A percentile compares a stretch with the other conserved stretches of the same genome.
phyloP scores from a whole-genome alignment of 164 flowering plant genomes.

The Aristolochia fimbriata region DNA sequence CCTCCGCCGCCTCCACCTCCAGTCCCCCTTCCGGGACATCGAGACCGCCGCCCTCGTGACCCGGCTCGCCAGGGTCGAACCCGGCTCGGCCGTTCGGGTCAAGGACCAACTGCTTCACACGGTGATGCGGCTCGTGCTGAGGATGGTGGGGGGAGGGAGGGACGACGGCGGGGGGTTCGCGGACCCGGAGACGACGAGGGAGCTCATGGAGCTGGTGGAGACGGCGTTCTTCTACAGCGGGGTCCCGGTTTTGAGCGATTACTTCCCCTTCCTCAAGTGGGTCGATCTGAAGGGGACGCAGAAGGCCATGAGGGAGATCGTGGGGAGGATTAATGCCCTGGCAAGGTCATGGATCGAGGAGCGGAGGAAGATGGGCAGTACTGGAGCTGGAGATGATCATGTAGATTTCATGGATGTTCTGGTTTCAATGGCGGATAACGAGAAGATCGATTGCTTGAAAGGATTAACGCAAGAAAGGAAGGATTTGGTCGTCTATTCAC shows the following conservation, averaged over 20 bases:
- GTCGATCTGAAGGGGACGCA: conserved; percentile 13
- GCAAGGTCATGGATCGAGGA: conserved; percentile 1
- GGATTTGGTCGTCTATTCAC: too few relatives aligned
- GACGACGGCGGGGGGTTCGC: not conserved
- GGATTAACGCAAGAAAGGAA: too few relatives aligned
- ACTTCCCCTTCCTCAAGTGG: conserved; percentile 17
- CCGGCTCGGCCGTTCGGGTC: not conserved
- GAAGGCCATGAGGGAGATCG: conserved; percentile 5
- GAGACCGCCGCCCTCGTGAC: not conserved
- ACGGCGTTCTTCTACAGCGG: conserved; percentile 7
- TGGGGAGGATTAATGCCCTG: not conserved
- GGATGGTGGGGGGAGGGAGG: not conserved
- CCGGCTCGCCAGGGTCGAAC: too few relatives aligned
- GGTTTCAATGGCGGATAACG: too few relatives aligned
- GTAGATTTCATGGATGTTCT: not conserved
- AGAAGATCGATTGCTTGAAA: too few relatives aligned
- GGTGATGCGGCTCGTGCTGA: not conserved
- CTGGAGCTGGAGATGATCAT: conserved; percentile 7
- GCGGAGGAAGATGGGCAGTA: conserved; percentile 6
- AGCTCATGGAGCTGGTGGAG: not conserved
- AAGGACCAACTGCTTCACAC: not conserved
- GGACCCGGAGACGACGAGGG: not conserved
- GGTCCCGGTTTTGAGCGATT: conserved; percentile 10
- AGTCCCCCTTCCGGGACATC: not conserved
- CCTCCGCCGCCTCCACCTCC: not conserved